Evolutionary conservation across 1,284 basidiomycete genomes (phyloP).

Genomic region (Pyrrhoderma noxium): DNA sequence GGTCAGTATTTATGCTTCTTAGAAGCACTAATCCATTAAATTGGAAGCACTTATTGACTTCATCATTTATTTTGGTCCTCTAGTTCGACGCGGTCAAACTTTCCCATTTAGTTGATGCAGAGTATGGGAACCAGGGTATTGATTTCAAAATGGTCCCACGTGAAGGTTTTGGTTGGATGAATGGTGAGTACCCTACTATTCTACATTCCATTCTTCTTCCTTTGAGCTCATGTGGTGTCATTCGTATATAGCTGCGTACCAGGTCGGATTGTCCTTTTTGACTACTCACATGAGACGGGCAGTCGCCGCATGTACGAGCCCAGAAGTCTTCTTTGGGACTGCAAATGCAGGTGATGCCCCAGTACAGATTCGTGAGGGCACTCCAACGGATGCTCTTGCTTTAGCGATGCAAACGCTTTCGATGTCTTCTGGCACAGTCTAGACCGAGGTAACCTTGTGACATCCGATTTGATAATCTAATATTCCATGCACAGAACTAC

Average conservation of each 20-base stretch:
- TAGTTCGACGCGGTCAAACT: slow-evolving; percentile 94
- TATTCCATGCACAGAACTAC: too few species aligned
- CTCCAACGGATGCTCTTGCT: slow-evolving; percentile 52
- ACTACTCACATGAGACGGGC: slow-evolving; percentile 92
- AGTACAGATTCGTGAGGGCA: slow-evolving; percentile 32
- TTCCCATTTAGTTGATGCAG: slow-evolving; percentile 93
- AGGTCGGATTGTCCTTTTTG: slow-evolving; percentile 92
- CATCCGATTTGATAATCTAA: too few species aligned
- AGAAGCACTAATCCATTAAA: background rate
- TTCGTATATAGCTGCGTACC: slow-evolving; percentile 68
- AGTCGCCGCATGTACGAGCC: slow-evolving; percentile 86
- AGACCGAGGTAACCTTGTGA: background rate
- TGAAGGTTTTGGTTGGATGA: slow-evolving; percentile 98
- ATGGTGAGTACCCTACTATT: slow-evolving; percentile 42
- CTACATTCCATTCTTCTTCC: background rate
- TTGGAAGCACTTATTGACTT: too few species aligned
- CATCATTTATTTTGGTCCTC: background rate
- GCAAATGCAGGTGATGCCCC: slow-evolving; percentile 33
- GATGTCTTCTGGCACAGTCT: slow-evolving; percentile 12
- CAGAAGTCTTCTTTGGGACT: slow-evolving; percentile 79
- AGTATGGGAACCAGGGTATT: slow-evolving; percentile 97
- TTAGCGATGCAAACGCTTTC: slow-evolving; percentile 61
- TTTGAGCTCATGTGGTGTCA: background rate
- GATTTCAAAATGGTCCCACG: slow-evolving; percentile 95
- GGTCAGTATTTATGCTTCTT: slow-evolving; percentile 31